Evolutionary conservation across 805 yeast species (phyloP).

Genomic region (Saccharomycopsis sp.): DNA sequence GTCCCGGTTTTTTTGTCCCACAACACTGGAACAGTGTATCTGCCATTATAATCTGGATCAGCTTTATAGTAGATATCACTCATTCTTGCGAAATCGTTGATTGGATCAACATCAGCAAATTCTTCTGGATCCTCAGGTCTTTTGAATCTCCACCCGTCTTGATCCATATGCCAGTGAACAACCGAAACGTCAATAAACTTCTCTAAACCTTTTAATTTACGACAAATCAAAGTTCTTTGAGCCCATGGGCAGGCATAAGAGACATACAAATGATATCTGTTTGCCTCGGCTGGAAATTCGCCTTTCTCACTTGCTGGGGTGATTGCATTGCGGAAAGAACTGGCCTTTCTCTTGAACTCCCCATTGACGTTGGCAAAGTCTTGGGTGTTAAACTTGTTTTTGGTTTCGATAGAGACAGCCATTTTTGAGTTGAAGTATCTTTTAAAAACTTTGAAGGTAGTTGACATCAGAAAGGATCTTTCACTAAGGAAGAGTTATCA

Average conservation of each 20-base stretch:
- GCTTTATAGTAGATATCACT: constrained; percentile 69
- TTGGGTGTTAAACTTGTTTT: constrained; percentile 34
- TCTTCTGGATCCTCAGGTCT: constrained; percentile 38
- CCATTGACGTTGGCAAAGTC: constrained; percentile 44
- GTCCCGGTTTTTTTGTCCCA: constrained; percentile 82
- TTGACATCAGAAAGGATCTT: background rate
- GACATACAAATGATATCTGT: constrained; percentile 81
- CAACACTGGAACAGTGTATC: constrained; percentile 87
- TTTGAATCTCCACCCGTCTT: constrained; percentile 82
- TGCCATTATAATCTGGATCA: constrained; percentile 64
- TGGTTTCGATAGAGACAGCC: too few species aligned
- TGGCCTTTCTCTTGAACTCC: constrained; percentile 40
- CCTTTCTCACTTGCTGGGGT: constrained; percentile 40
- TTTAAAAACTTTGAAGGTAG: background rate
- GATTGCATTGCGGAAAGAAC: background rate
- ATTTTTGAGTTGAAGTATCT: background rate
- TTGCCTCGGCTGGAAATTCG: constrained; percentile 60
- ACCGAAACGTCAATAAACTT: constrained; percentile 48
- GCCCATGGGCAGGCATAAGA: constrained; percentile 95
- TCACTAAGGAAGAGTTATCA: too few species aligned
- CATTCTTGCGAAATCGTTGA: constrained; percentile 51
- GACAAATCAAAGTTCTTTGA: constrained; percentile 67
- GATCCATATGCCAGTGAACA: constrained; percentile 88
- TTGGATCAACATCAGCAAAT: constrained; percentile 44
- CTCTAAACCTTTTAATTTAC: constrained; percentile 67